A percentile compares a stretch with the other conserved stretches of the same genome.
Conservation (phyloP, 1,139 yeast genomes). For the Protomyces pachydermus region DNA sequence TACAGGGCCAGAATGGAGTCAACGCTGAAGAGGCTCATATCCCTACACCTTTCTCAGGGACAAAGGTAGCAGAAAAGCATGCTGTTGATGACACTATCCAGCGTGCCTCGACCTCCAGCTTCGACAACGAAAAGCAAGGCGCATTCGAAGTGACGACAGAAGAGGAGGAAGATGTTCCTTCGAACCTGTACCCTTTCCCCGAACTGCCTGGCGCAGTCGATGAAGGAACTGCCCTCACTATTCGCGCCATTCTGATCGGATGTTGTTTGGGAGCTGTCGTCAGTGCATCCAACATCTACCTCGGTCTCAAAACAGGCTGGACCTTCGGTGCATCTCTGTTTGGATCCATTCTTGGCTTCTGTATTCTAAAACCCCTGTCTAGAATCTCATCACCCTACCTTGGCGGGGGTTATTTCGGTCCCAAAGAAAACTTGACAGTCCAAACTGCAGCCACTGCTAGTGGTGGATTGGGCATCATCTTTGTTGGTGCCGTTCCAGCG, state of each 20-base stretch:
- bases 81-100: neutral
- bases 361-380: slow-evolving; percentile 22
- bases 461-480: slow-evolving; percentile 27
- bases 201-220: slow-evolving; percentile 19
- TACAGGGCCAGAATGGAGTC: slow-evolving; percentile 12
- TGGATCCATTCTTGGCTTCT: slow-evolving; percentile 29
- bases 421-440: slow-evolving; percentile 24
- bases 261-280: slow-evolving; percentile 26
- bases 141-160: slow-evolving; percentile 11
- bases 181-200: slow-evolving; percentile 24
- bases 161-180: slow-evolving; percentile 7
- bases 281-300: slow-evolving; percentile 28
- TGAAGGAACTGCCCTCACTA: slow-evolving; percentile 22
- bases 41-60: slow-evolving; percentile 13
- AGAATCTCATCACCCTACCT: slow-evolving; percentile 5
- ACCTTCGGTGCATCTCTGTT: slow-evolving; percentile 27
- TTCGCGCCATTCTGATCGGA: slow-evolving; percentile 26
- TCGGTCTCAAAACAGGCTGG: slow-evolving; percentile 29
- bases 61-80: slow-evolving; percentile 6
- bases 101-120: neutral
- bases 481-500: slow-evolving; percentile 27
- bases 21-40: slow-evolving; percentile 14
- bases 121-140: slow-evolving; percentile 14
- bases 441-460: slow-evolving; percentile 28
- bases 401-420: slow-evolving; percentile 28